Conservation (phyloP, 805 yeast species). For the Wickerhamiella qilinensis region DNA sequence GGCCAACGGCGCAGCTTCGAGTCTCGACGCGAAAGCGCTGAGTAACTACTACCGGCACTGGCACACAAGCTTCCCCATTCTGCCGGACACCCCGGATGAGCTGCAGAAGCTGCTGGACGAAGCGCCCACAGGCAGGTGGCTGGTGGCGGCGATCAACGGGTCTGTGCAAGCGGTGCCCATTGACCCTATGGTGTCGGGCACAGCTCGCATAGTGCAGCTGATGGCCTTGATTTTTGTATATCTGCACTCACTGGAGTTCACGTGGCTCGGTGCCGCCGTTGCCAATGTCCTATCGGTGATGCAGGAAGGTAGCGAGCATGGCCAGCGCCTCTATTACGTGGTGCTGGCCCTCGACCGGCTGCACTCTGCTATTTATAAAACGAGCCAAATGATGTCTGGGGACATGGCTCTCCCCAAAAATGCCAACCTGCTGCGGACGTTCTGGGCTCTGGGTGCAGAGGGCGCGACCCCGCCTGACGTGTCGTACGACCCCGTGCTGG, state of each 20-base stretch:
- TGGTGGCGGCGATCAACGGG: constrained; percentile 16
- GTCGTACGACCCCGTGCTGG: neutral
- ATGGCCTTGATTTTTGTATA: constrained; percentile 22
- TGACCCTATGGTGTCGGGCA: constrained; percentile 5
- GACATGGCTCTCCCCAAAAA: neutral
- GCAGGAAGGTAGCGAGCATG: constrained; percentile 1
- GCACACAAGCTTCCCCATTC: constrained; percentile 25
- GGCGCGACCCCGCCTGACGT: neutral
- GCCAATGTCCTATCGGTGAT: constrained; percentile 12
- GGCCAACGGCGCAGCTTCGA: too few relatives aligned
- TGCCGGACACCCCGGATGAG: constrained; percentile 21
- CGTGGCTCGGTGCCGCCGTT: constrained; percentile 25
- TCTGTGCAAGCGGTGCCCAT: constrained; percentile 6
- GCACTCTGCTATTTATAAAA: constrained; percentile 4
- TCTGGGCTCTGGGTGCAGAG: neutral
- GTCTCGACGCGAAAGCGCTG: constrained; percentile 16
- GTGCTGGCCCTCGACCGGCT: constrained; percentile 3
- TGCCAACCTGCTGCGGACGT: neutral
- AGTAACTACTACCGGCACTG: constrained; percentile 23
- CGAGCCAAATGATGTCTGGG: constrained; percentile 1
- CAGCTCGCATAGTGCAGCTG: constrained; percentile 16
- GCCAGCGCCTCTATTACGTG: constrained; percentile 2
- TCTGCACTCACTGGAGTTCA: constrained; percentile 17
- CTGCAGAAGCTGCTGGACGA: constrained; percentile 17
- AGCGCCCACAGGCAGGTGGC: constrained; percentile 4